Evolutionary conservation across 352 stramenopile species (phyloP).

Genomic region (Phytophthora europaea): DNA sequence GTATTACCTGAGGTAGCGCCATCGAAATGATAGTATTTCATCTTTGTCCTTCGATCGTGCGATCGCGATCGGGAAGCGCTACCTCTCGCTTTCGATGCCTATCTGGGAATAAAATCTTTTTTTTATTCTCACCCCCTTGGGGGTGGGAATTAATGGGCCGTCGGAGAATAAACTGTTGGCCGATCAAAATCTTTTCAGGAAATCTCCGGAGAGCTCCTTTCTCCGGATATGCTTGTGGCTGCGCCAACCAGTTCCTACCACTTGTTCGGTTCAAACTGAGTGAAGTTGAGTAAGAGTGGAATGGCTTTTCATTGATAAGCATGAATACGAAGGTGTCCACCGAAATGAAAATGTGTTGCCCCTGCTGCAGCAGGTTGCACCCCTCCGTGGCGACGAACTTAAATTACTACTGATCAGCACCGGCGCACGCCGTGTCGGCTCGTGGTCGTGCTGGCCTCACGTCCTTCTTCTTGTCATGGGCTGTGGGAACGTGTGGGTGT

Average conservation of each 20-base stretch:
- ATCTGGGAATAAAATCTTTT: no score
- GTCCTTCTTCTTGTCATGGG: conserved; percentile 1
- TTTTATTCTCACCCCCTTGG: no score
- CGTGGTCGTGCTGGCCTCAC: conserved; percentile 22
- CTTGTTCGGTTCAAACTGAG: not conserved
- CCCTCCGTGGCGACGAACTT: conserved; percentile 24
- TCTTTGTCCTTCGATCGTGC: no score
- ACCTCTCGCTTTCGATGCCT: no score
- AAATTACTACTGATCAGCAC: conserved; percentile 29
- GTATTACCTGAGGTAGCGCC: no score
- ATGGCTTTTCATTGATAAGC: not conserved
- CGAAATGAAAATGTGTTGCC: conserved; percentile 9
- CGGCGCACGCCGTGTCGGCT: conserved; percentile 14
- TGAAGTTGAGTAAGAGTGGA: conserved; percentile 6
- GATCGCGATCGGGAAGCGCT: no score
- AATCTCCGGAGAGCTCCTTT: no score
- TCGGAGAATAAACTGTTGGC: no score
- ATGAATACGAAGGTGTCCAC: conserved; percentile 19
- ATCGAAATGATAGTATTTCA: no score
- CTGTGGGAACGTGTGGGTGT: conserved; percentile 50
- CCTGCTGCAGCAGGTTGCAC: conserved; percentile 10
- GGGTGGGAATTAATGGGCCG: no score
- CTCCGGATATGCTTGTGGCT: conserved; percentile 9
- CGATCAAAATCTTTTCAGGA: no score
- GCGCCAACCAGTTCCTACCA: not conserved